Base-by-base conservation (phyloP, 208 protist genomes). In the Wallacemonas collosoma region DNA sequence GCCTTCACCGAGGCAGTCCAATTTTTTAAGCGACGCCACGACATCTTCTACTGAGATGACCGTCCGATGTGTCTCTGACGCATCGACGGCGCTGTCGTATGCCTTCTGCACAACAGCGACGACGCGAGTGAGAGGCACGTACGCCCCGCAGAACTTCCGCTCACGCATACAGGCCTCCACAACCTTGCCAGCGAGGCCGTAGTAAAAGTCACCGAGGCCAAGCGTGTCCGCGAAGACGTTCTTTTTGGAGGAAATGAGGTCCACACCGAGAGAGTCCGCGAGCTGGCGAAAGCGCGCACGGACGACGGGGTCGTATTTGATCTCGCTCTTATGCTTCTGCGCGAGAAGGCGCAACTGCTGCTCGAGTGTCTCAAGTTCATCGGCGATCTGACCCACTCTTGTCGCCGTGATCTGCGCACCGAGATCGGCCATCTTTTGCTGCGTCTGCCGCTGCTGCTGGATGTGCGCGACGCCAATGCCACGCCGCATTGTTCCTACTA, bases 181-280 rank as follows among this genome's bases (percentile, higher is more conserved):
- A 1, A 90, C 85, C 62, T 89, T 93, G 2, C 88, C 75, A 0
- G 89, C 92, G 3, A 96, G 88, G 36, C 84, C 77, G 68, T 95
- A 95, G 77, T 95, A 95, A 71, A 94, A 94, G 75, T 96, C 83
- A 45, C 89, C 92, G 40, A 96, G 81, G 5, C 89, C 89, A 6
- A 96, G 73, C 12, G 81, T 75, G 14, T 82, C 87, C 8, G 92
- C 73, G 67, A 96, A 96, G 3, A 95, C 79, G 73, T 95, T 96
- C 71, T 91, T 92, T 74, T 90, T 91, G 36, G 89, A 95, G 2
- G 89, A 95, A 50, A 96, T 87, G 7, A 96, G 75, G 62, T 96
- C 92, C 12, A 96, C 82, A 38, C 89, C 89, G 36, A 96, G 83
- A 11, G 88, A 94, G 82, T 96, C 92, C 1, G 92, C 89, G 3